Conservation (phyloP, 805 yeast genomes). For the Tanozyma kutaoensis region DNA sequence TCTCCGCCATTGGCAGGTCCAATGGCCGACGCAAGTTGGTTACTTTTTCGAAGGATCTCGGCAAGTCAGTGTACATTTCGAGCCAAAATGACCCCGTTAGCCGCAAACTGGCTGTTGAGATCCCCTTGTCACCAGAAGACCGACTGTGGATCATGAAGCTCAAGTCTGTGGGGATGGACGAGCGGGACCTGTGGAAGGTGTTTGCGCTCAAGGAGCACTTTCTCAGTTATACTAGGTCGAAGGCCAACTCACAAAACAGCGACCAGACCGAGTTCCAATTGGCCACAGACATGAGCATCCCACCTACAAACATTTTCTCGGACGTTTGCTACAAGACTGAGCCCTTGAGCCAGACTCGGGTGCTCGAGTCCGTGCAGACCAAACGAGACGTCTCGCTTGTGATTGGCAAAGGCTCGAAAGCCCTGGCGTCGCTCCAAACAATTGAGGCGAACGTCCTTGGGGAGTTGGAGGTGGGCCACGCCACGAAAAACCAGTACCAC, state of each 20-base stretch:
- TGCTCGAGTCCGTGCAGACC: no score
- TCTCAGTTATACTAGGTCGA: slow-evolving; percentile 16
- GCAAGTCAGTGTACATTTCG: slow-evolving; percentile 18
- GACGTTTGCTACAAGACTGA: slow-evolving; percentile 25
- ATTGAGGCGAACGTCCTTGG: slow-evolving; percentile 30
- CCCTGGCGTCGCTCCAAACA: slow-evolving; percentile 25
- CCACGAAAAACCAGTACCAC: slow-evolving; percentile 7
- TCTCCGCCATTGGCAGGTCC: slow-evolving; percentile 5
- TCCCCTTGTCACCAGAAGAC: slow-evolving; percentile 48
- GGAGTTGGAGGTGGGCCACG: slow-evolving; percentile 25
- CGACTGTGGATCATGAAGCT: slow-evolving; percentile 61
- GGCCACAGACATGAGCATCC: slow-evolving; percentile 6
- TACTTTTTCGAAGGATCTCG: slow-evolving; percentile 19
- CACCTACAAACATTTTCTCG: slow-evolving; percentile 24
- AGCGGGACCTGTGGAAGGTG: slow-evolving; percentile 73
- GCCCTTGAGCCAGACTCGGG: slow-evolving; percentile 11
- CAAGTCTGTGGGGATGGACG: slow-evolving; percentile 58
- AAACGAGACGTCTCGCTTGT: slow-evolving; percentile 9
- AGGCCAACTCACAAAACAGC: slow-evolving; percentile 2
- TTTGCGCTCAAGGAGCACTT: slow-evolving; percentile 59
- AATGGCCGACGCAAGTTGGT: slow-evolving; percentile 10
- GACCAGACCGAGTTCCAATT: slow-evolving; percentile 6
- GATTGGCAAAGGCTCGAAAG: slow-evolving; percentile 16
- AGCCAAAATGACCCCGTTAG: slow-evolving; percentile 1
- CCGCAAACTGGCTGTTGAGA: slow-evolving; percentile 1